phyloP scores from a whole-genome alignment of 805 yeast species.

The Saccharomycopsis lassenensis region DNA sequence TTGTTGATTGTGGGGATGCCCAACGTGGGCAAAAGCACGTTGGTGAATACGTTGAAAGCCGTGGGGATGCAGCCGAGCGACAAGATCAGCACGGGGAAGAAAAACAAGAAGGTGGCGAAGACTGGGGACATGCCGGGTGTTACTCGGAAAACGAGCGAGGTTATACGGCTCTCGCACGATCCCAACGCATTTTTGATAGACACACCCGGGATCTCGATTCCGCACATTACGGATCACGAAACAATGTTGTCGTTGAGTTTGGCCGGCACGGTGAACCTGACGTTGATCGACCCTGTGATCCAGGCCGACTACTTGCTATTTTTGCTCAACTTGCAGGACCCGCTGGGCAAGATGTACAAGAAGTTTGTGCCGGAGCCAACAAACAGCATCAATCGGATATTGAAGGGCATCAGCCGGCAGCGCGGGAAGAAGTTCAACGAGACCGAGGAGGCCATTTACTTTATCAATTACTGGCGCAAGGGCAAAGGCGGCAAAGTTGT shows the following conservation, averaged over 20 bases:
- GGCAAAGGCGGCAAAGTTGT: conserved; percentile 34
- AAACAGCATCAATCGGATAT: conserved; percentile 51
- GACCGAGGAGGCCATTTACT: conserved; percentile 48
- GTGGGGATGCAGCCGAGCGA: conserved; percentile 19
- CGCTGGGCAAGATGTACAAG: conserved; percentile 27
- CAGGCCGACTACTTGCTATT: conserved; percentile 79
- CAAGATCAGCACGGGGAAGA: conserved; percentile 20
- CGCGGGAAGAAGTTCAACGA: conserved; percentile 28
- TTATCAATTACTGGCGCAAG: conserved; percentile 52
- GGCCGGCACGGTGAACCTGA: conserved; percentile 63
- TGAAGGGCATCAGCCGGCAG: conserved; percentile 36
- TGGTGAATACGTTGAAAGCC: conserved; percentile 60
- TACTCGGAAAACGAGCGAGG: conserved; percentile 67
- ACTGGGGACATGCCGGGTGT: conserved; percentile 91
- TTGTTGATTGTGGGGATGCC: conserved; percentile 89
- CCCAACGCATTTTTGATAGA: conserved; percentile 70
- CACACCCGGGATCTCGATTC: conserved; percentile 88
- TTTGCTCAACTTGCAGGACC: conserved; percentile 54
- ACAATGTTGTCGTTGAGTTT: conserved; percentile 68
- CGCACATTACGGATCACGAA: conserved; percentile 51
- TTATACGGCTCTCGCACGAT: conserved; percentile 47
- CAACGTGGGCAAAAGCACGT: conserved; percentile 90
- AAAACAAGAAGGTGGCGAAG: conserved; percentile 54
- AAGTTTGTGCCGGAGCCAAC: conserved; percentile 52
- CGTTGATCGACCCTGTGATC: conserved; percentile 69